Base-by-base conservation (phyloP, 2,329 filamentous ascomycete species). In the Clonostachys rosea region DNA sequence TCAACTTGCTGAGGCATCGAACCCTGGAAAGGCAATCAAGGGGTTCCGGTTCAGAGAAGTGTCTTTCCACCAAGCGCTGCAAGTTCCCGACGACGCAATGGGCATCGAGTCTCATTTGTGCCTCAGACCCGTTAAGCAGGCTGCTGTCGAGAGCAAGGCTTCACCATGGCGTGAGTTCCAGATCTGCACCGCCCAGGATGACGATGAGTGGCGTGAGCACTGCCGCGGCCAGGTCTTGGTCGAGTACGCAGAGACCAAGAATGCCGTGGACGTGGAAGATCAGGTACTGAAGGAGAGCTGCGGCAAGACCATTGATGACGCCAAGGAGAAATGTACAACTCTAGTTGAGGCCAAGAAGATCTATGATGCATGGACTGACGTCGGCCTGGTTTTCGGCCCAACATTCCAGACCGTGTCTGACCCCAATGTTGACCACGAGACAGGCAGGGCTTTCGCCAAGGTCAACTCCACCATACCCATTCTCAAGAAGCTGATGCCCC, bases 1-100 rank as follows among this genome's bases (percentile, higher is more conserved):
- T 35, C 56, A 60, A 40, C 41, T 58, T 8, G 43, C 47, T 13
- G 24, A 30, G 8, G 9, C 39, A 45, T 18, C 40, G 46, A 17
- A 42, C 16, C 40, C 40, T 17, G 16, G 24, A 7, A 42, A 42
- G 16, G 12, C 18, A 42, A 42, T 42, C 40, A 42, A 42, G 16
- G 40, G 40, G 6, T 42, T 42, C 24, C 40, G 40, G 12, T 42
- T 42, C 40, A 42, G 40, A 17, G 40, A 42, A 17, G 40, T 42
- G 3, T 42, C 40, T 17, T 42, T 42, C 40, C 40, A 42, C 40
- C 10, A 33, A 18, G 13, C 40, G 39, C 46, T n/a, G 13, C 8
- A 42, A 35, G n/a, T 47, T 37, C 41, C 40, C 39, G 30, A 44
- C 43, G 12, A 39, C 13, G 46, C 24, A 8, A 43, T 47, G 41